Conservation (phyloP, 2,329 filamentous ascomycete species). For the Drechslerella coelobrocha region DNA sequence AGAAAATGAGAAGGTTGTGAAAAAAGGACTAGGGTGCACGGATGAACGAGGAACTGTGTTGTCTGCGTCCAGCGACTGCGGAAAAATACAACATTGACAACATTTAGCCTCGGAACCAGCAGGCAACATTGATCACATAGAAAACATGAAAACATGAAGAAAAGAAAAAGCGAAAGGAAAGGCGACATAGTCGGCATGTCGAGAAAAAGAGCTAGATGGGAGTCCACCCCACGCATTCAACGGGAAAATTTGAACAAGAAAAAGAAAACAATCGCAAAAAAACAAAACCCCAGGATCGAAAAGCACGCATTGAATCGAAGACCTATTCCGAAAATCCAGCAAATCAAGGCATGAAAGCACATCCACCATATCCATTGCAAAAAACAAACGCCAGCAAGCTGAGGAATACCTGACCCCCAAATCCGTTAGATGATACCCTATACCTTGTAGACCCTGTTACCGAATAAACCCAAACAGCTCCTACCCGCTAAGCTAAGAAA, state of each 20-base stretch:
- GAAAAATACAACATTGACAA: conserved; percentile 50
- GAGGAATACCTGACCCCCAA: conserved; percentile 50
- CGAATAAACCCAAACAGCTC: background rate
- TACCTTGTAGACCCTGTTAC: conserved; percentile 12
- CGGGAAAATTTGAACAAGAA: background rate
- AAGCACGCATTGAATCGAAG: conserved; percentile 4
- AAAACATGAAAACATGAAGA: conserved; percentile 25
- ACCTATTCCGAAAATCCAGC: conserved; percentile 7
- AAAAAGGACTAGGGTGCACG: background rate
- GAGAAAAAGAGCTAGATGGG: conserved; percentile 31
- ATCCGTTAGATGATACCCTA: conserved; percentile 8
- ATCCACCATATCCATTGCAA: conserved; percentile 41
- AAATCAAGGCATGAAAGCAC: conserved; percentile 29
- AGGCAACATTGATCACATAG: conserved; percentile 33
- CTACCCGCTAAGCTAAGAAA: conserved; percentile 3
- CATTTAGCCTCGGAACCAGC: conserved; percentile 10
- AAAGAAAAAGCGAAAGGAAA: conserved; percentile 15
- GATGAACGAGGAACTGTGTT: conserved; percentile 42
- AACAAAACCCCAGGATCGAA: conserved; percentile 2
- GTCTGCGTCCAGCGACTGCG: conserved; percentile 37
- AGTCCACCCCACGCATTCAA: conserved; percentile 46
- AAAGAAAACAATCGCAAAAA: conserved; percentile 22
- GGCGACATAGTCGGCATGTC: conserved; percentile 26
- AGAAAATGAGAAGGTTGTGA: conserved; percentile 2
- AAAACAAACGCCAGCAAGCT: conserved; percentile 35